Base-by-base conservation (phyloP, 371 early-diverging fungal genomes). In the Coemansia sp. region DNA sequence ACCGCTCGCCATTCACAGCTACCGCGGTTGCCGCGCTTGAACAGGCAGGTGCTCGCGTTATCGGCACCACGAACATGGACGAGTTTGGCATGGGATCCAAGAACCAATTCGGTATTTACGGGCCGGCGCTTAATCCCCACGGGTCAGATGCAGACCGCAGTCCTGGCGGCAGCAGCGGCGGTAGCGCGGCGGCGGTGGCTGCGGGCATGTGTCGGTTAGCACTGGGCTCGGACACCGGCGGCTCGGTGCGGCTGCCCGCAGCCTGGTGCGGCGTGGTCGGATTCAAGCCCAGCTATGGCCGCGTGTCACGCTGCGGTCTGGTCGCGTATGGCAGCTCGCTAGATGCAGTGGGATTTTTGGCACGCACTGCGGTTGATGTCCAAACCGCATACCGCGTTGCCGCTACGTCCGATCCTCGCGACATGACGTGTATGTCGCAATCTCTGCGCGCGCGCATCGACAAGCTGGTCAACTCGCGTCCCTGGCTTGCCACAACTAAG, bases 71-170 rank as follows among this genome's bases (percentile, higher is more conserved):
- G 11, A 96, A 94, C 76, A 88, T 96, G 93, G 97, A 96, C 73
- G 96, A 96, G 72, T 96, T 95, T 85, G 97, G 94, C n/a, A 96
- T 96, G 95, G 97, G 97, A 81, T 90, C 78, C 1, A 69, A 61
- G 49, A 74, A 31, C 34, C 52, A 63, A 7, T 67, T 39, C 59
- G 67, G 69, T 36, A 57, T 67, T 4, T 69, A 75, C 57, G 86
- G 83, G 16, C 58, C 79, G 2, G 66, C 74, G 1, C 31, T 32
- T 14, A 85, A 82, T 51, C 81, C 82, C 13, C 26, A 20, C n/a
- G 6, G 9, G 5, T 35, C 38, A 7, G 11, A 5, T 10, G 48
- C 30, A 11, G 13, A 14, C 8, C 59, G 41, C 14, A 55, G 66
- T 5, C 58, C 75, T n/a, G 97, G 97, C 36, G 97, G 97, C 30